Evolutionary conservation across 2,329 filamentous ascomycete genomes (phyloP), one percentile per base, ranked within the genome.

Genomic region (Aureobasidium sp.): DNA sequence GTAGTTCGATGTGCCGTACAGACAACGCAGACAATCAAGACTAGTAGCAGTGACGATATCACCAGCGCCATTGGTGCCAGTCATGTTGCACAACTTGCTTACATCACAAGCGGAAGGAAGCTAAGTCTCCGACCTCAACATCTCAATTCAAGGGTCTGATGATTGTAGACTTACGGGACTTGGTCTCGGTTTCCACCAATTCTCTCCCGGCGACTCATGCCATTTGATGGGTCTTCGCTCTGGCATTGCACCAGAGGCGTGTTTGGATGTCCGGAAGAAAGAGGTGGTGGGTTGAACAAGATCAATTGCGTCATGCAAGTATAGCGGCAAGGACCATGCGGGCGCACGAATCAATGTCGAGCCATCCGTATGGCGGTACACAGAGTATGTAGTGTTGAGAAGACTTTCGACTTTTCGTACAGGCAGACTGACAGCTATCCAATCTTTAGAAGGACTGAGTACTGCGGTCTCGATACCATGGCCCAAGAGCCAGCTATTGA

Each of bases 271-370:
- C 67, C 77, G 76, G 70, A 82, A 80, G 72, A 85, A 85, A 0
- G 82, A 82, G 47, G 79, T 85, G 0, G 83, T 85, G 2, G 83
- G 83, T 68, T 85, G 82, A 31, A 85, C 80, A 39, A 80, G 79
- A 66, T 84, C 81, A 62, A 84, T 78, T 66, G 84, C 76, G 34
- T 74, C 68, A 60, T 79, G 77, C 8, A 89, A 71, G 0, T 78
- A 71, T 56, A 76, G 76, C 0, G 86, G 87, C 1, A 89, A 78
- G 0, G 84, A 87, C 72, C 89, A 89, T 51, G 79, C 75, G 17
- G 83, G 72, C 5, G 82, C 80, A 47, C 86, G 80, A 42, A 87
- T 77, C 8, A 85, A 68, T 12, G 75, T 69, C 2, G 77, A 70
- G 17, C 83, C 83, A 68, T 84, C 79, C 34, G 73, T 70, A 53